These are phyloP conservation scores for Umbelopsis sp. DNA, from an alignment of 192 early-diverging fungal genomes.

Conservation along the genomic window DNA sequence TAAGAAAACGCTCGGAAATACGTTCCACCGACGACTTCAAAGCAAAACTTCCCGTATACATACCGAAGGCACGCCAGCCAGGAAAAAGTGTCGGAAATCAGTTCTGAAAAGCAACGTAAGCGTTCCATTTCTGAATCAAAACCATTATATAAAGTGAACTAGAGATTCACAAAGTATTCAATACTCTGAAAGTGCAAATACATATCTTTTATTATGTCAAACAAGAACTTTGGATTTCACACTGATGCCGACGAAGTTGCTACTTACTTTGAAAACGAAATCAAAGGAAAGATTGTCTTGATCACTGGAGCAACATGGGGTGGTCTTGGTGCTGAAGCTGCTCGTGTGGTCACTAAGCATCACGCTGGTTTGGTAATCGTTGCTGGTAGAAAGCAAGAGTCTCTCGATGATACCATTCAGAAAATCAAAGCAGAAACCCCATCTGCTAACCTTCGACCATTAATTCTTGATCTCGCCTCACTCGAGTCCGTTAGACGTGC, in stretches of 20 bases:
- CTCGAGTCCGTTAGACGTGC: conserved; percentile 20
- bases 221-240: not conserved
- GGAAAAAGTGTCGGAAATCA: too few relatives aligned
- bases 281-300: conserved; percentile 5
- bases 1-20: too few relatives aligned
- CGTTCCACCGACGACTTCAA: too few relatives aligned
- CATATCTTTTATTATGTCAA: not conserved
- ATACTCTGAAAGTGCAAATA: too few relatives aligned
- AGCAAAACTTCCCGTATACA: too few relatives aligned
- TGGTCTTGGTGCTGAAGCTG: conserved; percentile 14
- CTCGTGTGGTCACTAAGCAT: conserved; percentile 10
- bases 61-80: too few relatives aligned
- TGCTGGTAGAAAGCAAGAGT: conserved; percentile 10
- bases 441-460: not conserved
- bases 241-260: not conserved
- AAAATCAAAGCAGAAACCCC: not conserved
- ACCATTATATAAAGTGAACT: too few relatives aligned
- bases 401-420: conserved; percentile 20
- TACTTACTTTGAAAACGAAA: not conserved
- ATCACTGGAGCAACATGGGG: not conserved
- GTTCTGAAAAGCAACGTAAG: too few relatives aligned
- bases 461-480: not conserved
- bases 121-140: too few relatives aligned
- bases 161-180: too few relatives aligned
- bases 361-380: conserved; percentile 22